These are phyloP conservation scores for Lophiotrema nucula DNA, from an alignment of 495 filamentous ascomycete species.

Conservation along the genomic window DNA sequence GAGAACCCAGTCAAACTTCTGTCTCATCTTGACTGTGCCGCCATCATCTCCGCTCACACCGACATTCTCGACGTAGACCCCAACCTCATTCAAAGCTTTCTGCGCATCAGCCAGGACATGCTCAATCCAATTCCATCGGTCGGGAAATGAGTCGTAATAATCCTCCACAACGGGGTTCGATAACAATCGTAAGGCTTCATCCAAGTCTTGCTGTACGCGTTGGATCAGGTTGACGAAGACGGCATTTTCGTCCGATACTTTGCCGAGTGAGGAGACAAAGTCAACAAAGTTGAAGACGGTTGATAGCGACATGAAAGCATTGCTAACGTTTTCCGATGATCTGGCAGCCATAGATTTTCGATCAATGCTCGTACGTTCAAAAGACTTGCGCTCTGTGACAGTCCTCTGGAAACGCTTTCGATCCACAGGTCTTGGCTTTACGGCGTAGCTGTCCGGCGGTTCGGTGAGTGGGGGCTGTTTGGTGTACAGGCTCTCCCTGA, in stretches of 20 bases:
- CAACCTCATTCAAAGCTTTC: conserved; percentile 37
- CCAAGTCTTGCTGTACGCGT: conserved; percentile 34
- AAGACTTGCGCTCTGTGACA: conserved; percentile 16
- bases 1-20: conserved; percentile 36
- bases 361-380: conserved; percentile 5
- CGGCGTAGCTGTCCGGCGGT: background rate
- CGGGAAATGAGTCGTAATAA: conserved; percentile 20
- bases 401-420: too few species aligned
- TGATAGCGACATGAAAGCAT: conserved; percentile 23
- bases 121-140: conserved; percentile 32
- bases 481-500: conserved; percentile 10
- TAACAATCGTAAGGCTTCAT: conserved; percentile 34
- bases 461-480: background rate
- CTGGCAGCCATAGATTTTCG: background rate
- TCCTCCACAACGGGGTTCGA: conserved; percentile 4
- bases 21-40: conserved; percentile 27
- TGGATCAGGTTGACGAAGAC: conserved; percentile 36
- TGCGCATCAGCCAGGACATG: conserved; percentile 26
- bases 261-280: conserved; percentile 24
- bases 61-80: conserved; percentile 34
- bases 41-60: conserved; percentile 26
- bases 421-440: background rate
- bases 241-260: conserved; percentile 32
- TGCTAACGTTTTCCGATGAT: conserved; percentile 17
- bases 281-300: conserved; percentile 37